Evolutionary conservation across 1,284 basidiomycete genomes (phyloP).

Genomic region (Rhodofomes roseus): DNA sequence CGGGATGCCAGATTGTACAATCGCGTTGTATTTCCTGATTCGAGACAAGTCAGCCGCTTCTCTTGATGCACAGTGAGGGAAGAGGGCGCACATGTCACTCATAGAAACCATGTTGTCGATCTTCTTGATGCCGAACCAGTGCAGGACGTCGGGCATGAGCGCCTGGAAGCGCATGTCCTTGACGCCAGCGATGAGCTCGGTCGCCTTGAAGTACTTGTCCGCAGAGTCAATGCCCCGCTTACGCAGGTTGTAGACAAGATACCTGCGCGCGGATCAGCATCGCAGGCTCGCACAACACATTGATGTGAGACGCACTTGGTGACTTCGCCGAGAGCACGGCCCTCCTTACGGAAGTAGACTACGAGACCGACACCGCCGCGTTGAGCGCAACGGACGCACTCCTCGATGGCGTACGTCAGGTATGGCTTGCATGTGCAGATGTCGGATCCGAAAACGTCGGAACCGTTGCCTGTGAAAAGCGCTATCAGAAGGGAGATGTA

Average conservation of each 20-base stretch:
- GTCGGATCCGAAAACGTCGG: conserved; percentile 87
- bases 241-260: conserved; percentile 92
- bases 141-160: conserved; percentile 93
- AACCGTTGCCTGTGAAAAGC: conserved; percentile 67
- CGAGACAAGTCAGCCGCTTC: background rate
- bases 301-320: conserved; percentile 58
- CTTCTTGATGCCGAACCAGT: conserved; percentile 90
- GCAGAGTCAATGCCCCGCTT: conserved; percentile 93
- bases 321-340: conserved; percentile 89
- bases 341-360: conserved; percentile 94
- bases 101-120: conserved; percentile 90
- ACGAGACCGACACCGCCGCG: conserved; percentile 89
- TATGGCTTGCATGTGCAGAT: conserved; percentile 97
- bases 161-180: conserved; percentile 97
- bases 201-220: conserved; percentile 91
- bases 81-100: conserved; percentile 81
- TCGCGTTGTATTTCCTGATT: conserved; percentile 89
- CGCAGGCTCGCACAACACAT: background rate
- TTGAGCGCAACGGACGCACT: conserved; percentile 86
- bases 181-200: conserved; percentile 90
- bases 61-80: background rate
- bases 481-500: background rate
- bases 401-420: conserved; percentile 89
- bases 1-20: conserved; percentile 83
- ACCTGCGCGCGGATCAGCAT: conserved; percentile 38